Conservation (phyloP, 129 eudicot species). For the Rutidosis leptorrhynchoides region DNA sequence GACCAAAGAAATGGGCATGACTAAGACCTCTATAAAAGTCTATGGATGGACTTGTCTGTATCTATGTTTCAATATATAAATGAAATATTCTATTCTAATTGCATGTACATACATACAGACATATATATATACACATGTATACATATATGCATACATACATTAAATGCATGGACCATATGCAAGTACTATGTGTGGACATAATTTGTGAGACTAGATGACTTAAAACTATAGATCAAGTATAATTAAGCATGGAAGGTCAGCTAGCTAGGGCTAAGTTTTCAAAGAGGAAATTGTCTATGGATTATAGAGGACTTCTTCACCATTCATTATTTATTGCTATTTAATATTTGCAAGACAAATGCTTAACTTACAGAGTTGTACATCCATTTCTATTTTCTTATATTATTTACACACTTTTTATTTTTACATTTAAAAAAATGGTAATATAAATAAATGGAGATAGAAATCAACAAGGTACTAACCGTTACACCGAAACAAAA, state of each 20-base stretch:
- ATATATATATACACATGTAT: constrained; percentile 15
- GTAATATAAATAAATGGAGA: too few relatives aligned
- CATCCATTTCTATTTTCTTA: not conserved
- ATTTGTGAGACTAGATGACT: constrained; percentile 25
- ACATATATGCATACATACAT: constrained; percentile 21
- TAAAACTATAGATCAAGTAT: constrained; percentile 23
- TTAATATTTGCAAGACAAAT: constrained; percentile 16
- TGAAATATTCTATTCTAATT: constrained; percentile 38
- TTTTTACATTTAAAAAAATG: too few relatives aligned
- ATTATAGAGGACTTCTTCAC: constrained; percentile 31
- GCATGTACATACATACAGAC: constrained; percentile 30
- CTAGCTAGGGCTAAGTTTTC: constrained; percentile 29
- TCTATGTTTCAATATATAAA: constrained; percentile 27
- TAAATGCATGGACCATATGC: constrained; percentile 29
- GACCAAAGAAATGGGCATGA: constrained; percentile 34
- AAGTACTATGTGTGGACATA: constrained; percentile 27
- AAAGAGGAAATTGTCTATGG: constrained; percentile 26
- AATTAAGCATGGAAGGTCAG: constrained; percentile 28
- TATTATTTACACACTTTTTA: too few relatives aligned
- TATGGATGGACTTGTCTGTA: constrained; percentile 41
- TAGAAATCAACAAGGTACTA: too few relatives aligned
- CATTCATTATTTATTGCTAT: constrained; percentile 32
- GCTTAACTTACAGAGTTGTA: constrained; percentile 7
- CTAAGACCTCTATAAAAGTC: constrained; percentile 33
- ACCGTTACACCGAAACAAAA: too few relatives aligned